These are phyloP conservation scores for Hymenoscyphus scutula DNA, from an alignment of 2,329 filamentous ascomycete genomes.

Conservation along the genomic window DNA sequence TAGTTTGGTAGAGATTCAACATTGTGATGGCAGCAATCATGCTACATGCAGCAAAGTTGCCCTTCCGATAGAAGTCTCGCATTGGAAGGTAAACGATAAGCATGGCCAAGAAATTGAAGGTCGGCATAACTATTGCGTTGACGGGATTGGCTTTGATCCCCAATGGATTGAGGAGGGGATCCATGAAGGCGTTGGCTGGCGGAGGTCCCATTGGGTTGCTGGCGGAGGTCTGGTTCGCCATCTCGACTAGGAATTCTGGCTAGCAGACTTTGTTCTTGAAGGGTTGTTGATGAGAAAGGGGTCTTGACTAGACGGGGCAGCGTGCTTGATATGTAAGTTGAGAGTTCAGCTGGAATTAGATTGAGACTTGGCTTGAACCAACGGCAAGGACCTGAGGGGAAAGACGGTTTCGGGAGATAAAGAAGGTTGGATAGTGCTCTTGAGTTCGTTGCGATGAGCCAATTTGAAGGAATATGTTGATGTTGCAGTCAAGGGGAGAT, in stretches of 20 bases:
- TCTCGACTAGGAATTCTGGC: neutral
- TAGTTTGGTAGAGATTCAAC: constrained; percentile 55
- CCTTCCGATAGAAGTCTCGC: constrained; percentile 57
- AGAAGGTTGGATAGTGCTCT: constrained; percentile 7
- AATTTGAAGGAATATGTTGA: constrained; percentile 5
- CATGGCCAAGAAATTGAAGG: constrained; percentile 48
- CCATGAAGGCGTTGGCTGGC: neutral
- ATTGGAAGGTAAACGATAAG: constrained; percentile 56
- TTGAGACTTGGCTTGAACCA: constrained; percentile 9
- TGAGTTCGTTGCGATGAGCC: neutral
- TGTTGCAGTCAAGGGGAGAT: neutral
- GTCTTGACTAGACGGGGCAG: neutral
- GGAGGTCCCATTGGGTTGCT: neutral
- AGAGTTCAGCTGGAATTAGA: neutral
- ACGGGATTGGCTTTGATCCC: constrained; percentile 11
- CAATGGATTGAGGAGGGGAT: neutral
- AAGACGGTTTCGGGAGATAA: constrained; percentile 12
- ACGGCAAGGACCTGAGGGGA: neutral
- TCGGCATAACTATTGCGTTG: constrained; percentile 44
- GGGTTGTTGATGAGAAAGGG: neutral
- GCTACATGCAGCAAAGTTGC: constrained; percentile 57
- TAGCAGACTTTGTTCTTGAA: constrained; percentile 4
- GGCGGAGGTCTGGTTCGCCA: neutral
- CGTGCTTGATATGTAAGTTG: constrained; percentile 5
- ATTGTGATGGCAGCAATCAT: constrained; percentile 55